Percentiles rank a stretch among this genome's conserved stretches.
These are phyloP conservation scores for Eimeria brunetti DNA, from an alignment of 169 alveolate species.

Conservation along the genomic window DNA sequence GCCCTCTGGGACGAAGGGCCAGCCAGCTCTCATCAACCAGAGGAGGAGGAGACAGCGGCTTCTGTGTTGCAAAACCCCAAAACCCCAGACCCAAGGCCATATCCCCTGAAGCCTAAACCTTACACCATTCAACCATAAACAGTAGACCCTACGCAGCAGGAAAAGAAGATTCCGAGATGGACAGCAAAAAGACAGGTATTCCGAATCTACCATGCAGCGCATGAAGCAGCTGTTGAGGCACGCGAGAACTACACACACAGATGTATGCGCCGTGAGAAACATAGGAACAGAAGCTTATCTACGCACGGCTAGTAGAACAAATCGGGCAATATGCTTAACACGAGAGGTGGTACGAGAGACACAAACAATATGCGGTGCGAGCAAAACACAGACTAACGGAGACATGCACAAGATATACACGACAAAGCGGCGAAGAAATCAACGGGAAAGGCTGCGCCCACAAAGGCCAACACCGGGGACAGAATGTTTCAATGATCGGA, in stretches of 20 bases:
- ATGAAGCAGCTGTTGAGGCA: not conserved
- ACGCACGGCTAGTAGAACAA: not conserved
- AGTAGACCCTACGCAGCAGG: not conserved
- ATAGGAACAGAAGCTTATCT: not conserved
- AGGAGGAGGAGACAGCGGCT: conserved; percentile 17
- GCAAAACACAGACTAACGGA: not conserved
- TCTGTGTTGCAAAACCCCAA: not conserved
- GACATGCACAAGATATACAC: not conserved
- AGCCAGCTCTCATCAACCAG: conserved; percentile 8
- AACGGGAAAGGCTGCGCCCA: not conserved
- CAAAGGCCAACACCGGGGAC: not conserved
- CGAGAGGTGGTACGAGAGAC: not conserved
- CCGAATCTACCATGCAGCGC: not conserved
- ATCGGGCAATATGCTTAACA: not conserved
- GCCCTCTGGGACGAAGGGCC: conserved; percentile 39
- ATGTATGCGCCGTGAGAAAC: not conserved
- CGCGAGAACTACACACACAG: not conserved
- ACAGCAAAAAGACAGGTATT: not conserved
- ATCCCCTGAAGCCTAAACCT: not conserved
- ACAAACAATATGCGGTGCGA: not conserved
- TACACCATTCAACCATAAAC: not conserved
- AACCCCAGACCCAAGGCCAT: not conserved
- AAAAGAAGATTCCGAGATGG: not conserved
- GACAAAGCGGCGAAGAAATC: not conserved
- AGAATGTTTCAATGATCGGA: not conserved